phyloP scores from a whole-genome alignment of 192 early-diverging fungal species.

The Gryganskiella cystojenkinii region DNA sequence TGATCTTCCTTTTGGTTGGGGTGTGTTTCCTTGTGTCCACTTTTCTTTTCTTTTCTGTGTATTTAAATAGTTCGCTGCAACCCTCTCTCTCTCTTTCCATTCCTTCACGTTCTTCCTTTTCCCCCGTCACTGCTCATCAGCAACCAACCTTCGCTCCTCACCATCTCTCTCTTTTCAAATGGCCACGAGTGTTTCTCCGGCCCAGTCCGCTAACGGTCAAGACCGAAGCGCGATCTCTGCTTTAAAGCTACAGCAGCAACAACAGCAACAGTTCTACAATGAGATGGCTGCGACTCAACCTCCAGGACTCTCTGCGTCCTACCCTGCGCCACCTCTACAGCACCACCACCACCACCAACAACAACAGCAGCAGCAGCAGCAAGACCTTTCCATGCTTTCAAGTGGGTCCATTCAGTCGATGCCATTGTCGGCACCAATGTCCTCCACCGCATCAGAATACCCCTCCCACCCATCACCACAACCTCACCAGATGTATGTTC shows the following conservation, averaged over 20 bases:
- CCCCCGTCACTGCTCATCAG: background rate
- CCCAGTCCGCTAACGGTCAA: background rate
- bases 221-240: conserved; percentile 1
- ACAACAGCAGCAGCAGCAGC: background rate
- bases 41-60: background rate
- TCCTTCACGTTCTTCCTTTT: background rate
- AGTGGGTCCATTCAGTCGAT: too few relatives aligned
- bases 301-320: background rate
- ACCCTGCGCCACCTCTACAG: background rate
- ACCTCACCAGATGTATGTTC: background rate
- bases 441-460: too few relatives aligned
- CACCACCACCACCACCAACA: too few relatives aligned
- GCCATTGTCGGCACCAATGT: too few relatives aligned
- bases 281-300: background rate
- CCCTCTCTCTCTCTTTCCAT: background rate
- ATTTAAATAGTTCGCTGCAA: background rate
- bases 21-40: background rate
- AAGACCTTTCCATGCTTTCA: background rate
- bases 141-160: background rate
- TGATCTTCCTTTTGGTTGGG: background rate
- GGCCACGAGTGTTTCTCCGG: conserved; percentile 27
- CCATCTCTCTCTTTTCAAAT: background rate
- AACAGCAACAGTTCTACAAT: conserved; percentile 22
- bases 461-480: background rate
- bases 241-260: conserved; percentile 12